Base-by-base conservation (phyloP, 345 rosid species). In the Euphorbia tirucalli region DNA sequence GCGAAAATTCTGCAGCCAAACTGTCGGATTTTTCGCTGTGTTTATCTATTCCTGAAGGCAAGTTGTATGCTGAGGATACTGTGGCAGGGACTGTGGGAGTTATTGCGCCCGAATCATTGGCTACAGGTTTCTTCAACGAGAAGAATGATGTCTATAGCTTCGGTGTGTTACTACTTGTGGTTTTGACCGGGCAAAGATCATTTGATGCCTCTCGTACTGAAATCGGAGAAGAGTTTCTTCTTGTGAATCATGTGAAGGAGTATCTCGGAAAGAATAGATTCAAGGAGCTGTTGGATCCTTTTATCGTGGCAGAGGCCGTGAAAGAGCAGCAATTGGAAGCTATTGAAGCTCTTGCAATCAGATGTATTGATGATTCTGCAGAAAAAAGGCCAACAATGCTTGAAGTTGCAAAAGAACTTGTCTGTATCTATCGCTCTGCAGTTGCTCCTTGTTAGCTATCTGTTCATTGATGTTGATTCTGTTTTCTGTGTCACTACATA, bases 41-140 rank as follows among this genome's bases (percentile, higher is more conserved):
- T 8, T 9, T 68, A 11, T 31, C 75, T 14, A 64, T 76, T 63
- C 85, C 83, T 3, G 68, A 68, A 68, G 82, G 72, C 1, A 18
- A 82, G 55, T 46, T 72, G 3, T 56, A 32, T 24, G 75, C 59
- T 13, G 4, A 55, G 41, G 71, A 39, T 27, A 15, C 3, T 11
- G 18, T 68, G 5, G 66, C n/a, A n/a, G n/a, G n/a, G n/a, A n/a
- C n/a, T n/a, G n/a, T n/a, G n/a, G n/a, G n/a, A n/a, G n/a, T n/a
- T n/a, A n/a, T n/a, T n/a, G n/a, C n/a, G n/a, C n/a, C n/a, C n/a
- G n/a, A n/a, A n/a, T n/a, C n/a, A n/a, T n/a, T n/a, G n/a, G n/a
- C n/a, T n/a, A n/a, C n/a, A n/a, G n/a, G n/a, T n/a, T n/a, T n/a
- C n/a, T n/a, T n/a, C n/a, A n/a, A n/a, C n/a, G n/a, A n/a, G n/a